Conservation (phyloP, 176 grass and related monocot species). For the Hsuehochloa calcarea region DNA sequence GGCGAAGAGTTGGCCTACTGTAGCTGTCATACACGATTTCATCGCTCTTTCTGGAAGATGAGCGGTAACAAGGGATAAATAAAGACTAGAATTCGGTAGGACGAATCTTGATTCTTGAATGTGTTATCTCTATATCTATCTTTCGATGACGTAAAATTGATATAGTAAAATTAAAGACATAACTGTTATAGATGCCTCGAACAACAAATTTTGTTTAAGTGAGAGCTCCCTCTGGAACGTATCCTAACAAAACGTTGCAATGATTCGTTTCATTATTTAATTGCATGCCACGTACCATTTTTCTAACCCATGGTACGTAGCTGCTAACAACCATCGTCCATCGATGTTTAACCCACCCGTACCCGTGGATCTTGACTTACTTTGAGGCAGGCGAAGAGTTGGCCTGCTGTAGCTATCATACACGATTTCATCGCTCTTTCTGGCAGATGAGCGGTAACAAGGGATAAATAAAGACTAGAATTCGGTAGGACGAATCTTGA, state of each 20-base stretch:
- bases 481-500: neutral
- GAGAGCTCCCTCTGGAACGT: too few relatives aligned
- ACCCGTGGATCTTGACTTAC: neutral
- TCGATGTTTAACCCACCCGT: neutral
- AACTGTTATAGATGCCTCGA: too few relatives aligned
- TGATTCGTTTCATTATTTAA: too few relatives aligned
- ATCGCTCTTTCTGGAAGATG: neutral
- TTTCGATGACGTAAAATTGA: too few relatives aligned
- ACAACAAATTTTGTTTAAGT: too few relatives aligned
- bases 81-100: neutral
- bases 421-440: neutral
- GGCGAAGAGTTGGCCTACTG: neutral
- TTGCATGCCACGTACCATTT: neutral
- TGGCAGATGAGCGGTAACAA: neutral
- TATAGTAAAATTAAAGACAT: too few relatives aligned
- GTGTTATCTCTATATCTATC: too few relatives aligned
- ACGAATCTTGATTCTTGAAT: neutral
- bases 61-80: neutral
- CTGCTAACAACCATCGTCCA: neutral
- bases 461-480: neutral
- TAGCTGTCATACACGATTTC: neutral
- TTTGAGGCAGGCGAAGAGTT: neutral
- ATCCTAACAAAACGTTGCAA: too few relatives aligned
- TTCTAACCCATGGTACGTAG: neutral
- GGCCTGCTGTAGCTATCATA: neutral